Conservation (phyloP, 768 basidiomycete species). For the Erythrobasidium yunnanense region DNA sequence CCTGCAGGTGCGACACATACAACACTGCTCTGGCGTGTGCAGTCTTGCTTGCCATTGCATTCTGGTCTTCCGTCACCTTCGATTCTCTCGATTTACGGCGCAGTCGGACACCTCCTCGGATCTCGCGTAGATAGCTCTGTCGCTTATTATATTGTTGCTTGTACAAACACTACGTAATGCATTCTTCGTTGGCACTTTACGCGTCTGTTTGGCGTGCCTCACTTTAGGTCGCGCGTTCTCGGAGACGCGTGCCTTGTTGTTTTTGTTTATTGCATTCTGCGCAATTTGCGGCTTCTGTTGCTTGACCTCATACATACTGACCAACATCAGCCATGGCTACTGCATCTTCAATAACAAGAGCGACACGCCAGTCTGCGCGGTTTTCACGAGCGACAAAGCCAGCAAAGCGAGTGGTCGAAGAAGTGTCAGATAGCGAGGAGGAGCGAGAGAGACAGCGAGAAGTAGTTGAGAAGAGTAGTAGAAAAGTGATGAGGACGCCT, state of each 20-base stretch:
- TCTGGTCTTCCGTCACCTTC: background rate
- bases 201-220: no score
- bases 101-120: conserved; percentile 1
- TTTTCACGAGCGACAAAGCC: conserved; percentile 16
- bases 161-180: background rate
- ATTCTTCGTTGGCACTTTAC: background rate
- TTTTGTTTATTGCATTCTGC: background rate
- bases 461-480: background rate
- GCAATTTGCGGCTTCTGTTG: background rate
- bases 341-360: background rate
- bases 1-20: conserved; percentile 18
- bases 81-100: conserved; percentile 11
- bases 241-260: background rate
- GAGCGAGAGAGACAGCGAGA: background rate
- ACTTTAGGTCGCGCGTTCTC: background rate
- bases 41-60: conserved; percentile 13
- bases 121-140: background rate
- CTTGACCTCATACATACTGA: background rate
- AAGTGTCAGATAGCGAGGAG: background rate
- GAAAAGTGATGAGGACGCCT: background rate
- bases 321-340: background rate
- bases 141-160: background rate
- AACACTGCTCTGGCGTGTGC: conserved; percentile 10
- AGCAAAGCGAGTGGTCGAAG: background rate
- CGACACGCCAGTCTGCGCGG: conserved; percentile 4